phyloP scores from a whole-genome alignment of 352 stramenopile genomes.

The Globisporangium echinulatum region DNA sequence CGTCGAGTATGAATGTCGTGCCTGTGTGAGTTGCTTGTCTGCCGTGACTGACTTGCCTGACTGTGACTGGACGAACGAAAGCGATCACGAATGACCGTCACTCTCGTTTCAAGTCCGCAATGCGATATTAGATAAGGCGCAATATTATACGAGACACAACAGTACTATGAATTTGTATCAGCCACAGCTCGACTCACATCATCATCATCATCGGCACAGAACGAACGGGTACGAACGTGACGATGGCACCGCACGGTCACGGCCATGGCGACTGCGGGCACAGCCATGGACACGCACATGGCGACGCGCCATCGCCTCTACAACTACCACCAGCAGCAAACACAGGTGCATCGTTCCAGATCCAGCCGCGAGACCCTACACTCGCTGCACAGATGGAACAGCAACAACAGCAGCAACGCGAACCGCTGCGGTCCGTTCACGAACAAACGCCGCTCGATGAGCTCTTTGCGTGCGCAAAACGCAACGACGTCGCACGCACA shows the following conservation, averaged over 20 bases:
- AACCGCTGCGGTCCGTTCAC: background rate
- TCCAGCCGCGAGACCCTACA: slow-evolving; percentile 4
- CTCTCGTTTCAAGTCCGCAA: too few species aligned
- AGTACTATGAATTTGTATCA: background rate
- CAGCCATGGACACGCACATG: slow-evolving; percentile 4
- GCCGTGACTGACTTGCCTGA: too few species aligned
- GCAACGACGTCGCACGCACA: slow-evolving; percentile 48
- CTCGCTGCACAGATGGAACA: background rate
- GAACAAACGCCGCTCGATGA: slow-evolving; percentile 42
- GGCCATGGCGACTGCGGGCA: slow-evolving; percentile 1
- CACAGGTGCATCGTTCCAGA: slow-evolving; percentile 1
- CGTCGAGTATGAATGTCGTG: too few species aligned
- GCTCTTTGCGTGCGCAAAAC: slow-evolving; percentile 59
- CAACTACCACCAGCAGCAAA: background rate
- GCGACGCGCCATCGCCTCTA: background rate
- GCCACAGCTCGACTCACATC: background rate
- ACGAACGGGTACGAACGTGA: background rate
- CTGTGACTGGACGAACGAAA: too few species aligned
- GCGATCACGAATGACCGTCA: too few species aligned
- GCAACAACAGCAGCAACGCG: background rate
- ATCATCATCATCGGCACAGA: background rate
- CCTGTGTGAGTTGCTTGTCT: too few species aligned
- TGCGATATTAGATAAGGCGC: too few species aligned
- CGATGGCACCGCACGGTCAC: slow-evolving; percentile 10
- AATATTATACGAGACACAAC: too few species aligned